phyloP scores from a whole-genome alignment of 2,329 filamentous ascomycete species.

The Epichloe scottii region DNA sequence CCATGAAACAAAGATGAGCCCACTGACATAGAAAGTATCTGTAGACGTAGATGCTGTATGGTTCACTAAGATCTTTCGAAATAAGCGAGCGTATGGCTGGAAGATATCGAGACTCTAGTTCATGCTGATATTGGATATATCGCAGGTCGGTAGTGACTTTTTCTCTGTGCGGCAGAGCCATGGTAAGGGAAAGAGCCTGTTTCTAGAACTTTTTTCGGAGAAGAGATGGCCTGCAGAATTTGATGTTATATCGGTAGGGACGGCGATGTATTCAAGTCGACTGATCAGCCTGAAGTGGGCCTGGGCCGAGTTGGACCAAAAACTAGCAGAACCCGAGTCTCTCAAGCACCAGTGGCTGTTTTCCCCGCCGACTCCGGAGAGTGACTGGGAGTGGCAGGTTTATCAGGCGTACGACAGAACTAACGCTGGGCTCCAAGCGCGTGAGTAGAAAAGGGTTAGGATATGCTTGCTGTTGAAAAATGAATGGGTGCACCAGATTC shows the following conservation, averaged over 20 bases:
- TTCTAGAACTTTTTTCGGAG: not conserved
- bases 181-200: conserved; percentile 8
- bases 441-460: too few relatives aligned
- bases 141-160: conserved; percentile 34
- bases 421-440: not conserved
- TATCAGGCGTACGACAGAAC: not conserved
- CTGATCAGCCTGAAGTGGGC: not conserved
- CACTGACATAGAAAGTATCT: conserved; percentile 97
- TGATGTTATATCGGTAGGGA: not conserved
- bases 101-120: conserved; percentile 53
- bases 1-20: conserved; percentile 95
- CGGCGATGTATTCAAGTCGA: not conserved
- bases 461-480: too few relatives aligned
- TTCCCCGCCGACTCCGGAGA: too few relatives aligned
- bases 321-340: too few relatives aligned
- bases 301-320: not conserved
- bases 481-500: too few relatives aligned
- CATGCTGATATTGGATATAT: conserved; percentile 51
- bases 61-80: conserved; percentile 90
- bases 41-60: conserved; percentile 98
- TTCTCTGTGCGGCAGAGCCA: conserved; percentile 22
- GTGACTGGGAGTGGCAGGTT: too few relatives aligned
- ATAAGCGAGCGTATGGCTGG: conserved; percentile 85
- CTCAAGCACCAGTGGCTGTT: too few relatives aligned
- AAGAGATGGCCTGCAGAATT: not conserved